These are phyloP conservation scores for Trichoderma atrobrunneum DNA, from an alignment of 2,329 filamentous ascomycete genomes.

Conservation along the genomic window DNA sequence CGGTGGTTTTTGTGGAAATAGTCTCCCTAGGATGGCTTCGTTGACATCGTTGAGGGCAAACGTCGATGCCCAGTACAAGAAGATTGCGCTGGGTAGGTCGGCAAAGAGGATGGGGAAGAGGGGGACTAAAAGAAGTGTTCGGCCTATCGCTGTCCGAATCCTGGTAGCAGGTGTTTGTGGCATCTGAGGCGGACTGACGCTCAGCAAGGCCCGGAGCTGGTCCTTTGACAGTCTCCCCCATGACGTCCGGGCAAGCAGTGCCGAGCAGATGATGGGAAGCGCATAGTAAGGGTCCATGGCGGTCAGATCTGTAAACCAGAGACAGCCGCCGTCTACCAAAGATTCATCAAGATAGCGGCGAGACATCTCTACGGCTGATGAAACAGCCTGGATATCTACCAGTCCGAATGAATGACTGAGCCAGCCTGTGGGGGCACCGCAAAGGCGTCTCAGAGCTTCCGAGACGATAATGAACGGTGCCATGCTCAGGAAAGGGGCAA, in stretches of 20 bases:
- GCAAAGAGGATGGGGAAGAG: constrained; percentile 35
- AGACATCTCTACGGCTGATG: constrained; percentile 27
- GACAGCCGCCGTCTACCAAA: constrained; percentile 48
- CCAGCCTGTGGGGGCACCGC: constrained; percentile 32
- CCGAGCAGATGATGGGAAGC: constrained; percentile 42
- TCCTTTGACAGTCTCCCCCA: constrained; percentile 32
- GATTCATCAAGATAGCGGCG: constrained; percentile 36
- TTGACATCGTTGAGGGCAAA: constrained; percentile 38
- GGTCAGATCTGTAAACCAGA: constrained; percentile 57
- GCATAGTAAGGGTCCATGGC: constrained; percentile 49
- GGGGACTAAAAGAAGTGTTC: constrained; percentile 34
- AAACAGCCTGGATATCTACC: constrained; percentile 23
- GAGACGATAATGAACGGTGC: constrained; percentile 51
- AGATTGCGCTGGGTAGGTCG: constrained; percentile 40
- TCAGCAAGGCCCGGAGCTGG: constrained; percentile 29
- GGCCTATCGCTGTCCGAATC: constrained; percentile 29
- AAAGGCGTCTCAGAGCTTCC: constrained; percentile 49
- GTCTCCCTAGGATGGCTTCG: constrained; percentile 28
- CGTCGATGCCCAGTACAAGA: constrained; percentile 41
- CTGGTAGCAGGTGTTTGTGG: constrained; percentile 25
- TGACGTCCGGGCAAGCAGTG: constrained; percentile 29
- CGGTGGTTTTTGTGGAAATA: constrained; percentile 23
- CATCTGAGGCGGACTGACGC: constrained; percentile 20
- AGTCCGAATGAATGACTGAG: constrained; percentile 34
- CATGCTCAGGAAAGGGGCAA: constrained; percentile 39